These are phyloP conservation scores for Aurifilum marmelostoma DNA, from an alignment of 2,329 filamentous ascomycete genomes.

Conservation along the genomic window DNA sequence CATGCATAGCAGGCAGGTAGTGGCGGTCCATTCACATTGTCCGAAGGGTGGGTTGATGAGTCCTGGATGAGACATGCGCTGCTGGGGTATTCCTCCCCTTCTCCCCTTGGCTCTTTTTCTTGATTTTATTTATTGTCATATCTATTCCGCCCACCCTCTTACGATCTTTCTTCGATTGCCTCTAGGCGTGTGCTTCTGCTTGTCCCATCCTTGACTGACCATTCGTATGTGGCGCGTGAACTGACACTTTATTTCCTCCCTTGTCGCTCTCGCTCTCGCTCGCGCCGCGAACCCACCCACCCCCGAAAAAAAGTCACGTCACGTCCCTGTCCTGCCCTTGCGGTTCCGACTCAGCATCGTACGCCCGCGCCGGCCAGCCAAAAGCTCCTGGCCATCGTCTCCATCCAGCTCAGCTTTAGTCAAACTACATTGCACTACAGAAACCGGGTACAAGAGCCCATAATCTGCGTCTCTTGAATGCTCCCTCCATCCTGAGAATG, in stretches of 20 bases:
- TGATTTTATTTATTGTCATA: not conserved
- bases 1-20: not conserved
- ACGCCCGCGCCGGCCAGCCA: not conserved
- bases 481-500: constrained; percentile 4
- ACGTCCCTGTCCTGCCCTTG: not conserved
- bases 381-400: not conserved
- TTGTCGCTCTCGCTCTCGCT: not conserved
- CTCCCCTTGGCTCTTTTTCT: not conserved
- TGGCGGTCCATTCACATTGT: not conserved
- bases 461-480: not conserved
- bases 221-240: not conserved
- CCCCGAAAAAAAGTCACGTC: not conserved
- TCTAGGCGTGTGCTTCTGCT: not conserved
- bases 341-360: constrained; percentile 1
- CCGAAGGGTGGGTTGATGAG: not conserved
- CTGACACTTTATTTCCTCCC: no score
- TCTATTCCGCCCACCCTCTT: not conserved
- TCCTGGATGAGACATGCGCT: not conserved
- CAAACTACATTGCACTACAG: not conserved
- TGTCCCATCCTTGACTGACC: constrained; percentile 3
- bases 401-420: not conserved
- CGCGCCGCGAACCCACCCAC: not conserved
- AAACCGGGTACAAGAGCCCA: not conserved
- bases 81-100: not conserved
- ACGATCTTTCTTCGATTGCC: not conserved